Evolutionary conservation across 2,329 filamentous ascomycete species (phyloP).

Genomic region (Corinectria fuckeliana): DNA sequence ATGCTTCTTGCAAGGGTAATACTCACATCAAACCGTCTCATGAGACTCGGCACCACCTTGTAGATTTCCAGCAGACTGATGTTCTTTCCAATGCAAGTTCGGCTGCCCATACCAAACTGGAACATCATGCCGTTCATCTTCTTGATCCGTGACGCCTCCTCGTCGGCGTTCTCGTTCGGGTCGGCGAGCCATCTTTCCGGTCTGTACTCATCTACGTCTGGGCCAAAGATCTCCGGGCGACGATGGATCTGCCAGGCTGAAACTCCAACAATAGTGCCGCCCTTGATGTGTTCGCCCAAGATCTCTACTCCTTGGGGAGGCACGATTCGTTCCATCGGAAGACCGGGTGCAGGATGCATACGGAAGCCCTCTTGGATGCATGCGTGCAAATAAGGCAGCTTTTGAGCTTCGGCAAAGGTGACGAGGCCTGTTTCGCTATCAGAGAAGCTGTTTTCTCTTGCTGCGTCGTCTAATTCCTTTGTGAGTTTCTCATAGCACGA

Average conservation of each 20-base stretch:
- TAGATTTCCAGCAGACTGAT: conserved; percentile 69
- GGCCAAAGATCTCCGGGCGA: conserved; percentile 70
- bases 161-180: conserved; percentile 43
- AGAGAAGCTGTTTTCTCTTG: conserved; percentile 56
- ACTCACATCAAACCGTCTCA: conserved; percentile 34
- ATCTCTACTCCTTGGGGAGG: conserved; percentile 70
- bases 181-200: conserved; percentile 71
- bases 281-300: conserved; percentile 65
- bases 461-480: conserved; percentile 67
- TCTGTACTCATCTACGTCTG: conserved; percentile 68
- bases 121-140: conserved; percentile 39
- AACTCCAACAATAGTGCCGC: conserved; percentile 76
- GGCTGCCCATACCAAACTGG: conserved; percentile 74
- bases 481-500: conserved; percentile 60
- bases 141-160: conserved; percentile 51
- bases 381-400: conserved; percentile 77
- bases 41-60: conserved; percentile 60
- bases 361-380: conserved; percentile 81
- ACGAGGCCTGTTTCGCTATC: conserved; percentile 65
- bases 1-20: rapidly evolving
- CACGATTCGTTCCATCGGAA: conserved; percentile 76
- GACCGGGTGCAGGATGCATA: conserved; percentile 74
- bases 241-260: conserved; percentile 79
- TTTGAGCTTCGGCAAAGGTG: conserved; percentile 72
- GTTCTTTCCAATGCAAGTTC: conserved; percentile 75